These are phyloP conservation scores for Rhizopus sp. DNA, from an alignment of 371 early-diverging fungal species.

Conservation along the genomic window DNA sequence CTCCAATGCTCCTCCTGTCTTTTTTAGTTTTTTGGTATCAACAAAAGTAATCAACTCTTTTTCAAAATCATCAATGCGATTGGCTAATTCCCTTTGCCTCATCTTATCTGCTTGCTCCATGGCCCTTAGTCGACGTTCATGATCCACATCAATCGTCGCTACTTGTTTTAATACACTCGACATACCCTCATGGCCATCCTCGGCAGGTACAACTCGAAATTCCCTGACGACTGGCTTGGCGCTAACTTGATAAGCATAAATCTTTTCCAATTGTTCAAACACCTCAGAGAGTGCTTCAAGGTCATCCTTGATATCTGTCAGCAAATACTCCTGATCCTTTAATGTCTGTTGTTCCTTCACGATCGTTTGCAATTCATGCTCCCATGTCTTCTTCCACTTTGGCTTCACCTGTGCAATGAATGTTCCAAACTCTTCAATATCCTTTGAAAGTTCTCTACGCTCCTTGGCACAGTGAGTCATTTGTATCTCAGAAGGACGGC, in stretches of 20 bases:
- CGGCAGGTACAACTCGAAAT: conserved; percentile 61
- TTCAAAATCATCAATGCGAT: conserved; percentile 73
- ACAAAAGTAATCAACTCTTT: conserved; percentile 72
- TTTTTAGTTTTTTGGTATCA: conserved; percentile 57
- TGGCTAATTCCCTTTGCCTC: conserved; percentile 69
- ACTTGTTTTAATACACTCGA: conserved; percentile 74
- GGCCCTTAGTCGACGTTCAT: conserved; percentile 69
- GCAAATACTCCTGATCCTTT: conserved; percentile 75
- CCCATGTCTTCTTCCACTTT: conserved; percentile 85
- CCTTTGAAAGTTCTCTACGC: conserved; percentile 53
- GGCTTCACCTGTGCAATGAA: conserved; percentile 69
- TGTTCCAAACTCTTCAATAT: conserved; percentile 57
- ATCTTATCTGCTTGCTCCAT: conserved; percentile 72
- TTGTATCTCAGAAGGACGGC: conserved; percentile 63
- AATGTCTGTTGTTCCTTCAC: conserved; percentile 79
- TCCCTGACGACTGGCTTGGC: conserved; percentile 41
- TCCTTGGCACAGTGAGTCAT: conserved; percentile 65
- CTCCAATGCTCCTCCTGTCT: conserved; percentile 77
- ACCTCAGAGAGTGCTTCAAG: conserved; percentile 62
- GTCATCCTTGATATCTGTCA: conserved; percentile 76
- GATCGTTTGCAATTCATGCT: conserved; percentile 78
- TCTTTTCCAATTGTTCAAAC: conserved; percentile 65
- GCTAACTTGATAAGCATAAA: conserved; percentile 61
- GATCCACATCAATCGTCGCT: conserved; percentile 69
- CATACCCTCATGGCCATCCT: conserved; percentile 63